phyloP scores from a whole-genome alignment of 108 stramenopile species.

The Skeletonema grethae region DNA sequence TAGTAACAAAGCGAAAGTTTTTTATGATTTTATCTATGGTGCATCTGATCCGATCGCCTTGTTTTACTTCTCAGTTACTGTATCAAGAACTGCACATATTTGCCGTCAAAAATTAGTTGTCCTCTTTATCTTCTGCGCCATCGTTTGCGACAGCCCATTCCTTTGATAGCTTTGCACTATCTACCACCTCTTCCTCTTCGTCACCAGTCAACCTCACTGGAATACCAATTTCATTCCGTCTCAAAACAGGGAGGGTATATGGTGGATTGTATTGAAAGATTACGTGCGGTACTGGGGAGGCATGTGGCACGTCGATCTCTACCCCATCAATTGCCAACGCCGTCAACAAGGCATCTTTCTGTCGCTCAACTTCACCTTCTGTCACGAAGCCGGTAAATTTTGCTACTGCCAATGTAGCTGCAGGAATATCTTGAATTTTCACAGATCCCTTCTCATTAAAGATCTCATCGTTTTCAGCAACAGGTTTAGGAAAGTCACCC shows the following conservation, averaged over 20 bases:
- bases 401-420: slow-evolving; percentile 73
- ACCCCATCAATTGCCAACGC: slow-evolving; percentile 74
- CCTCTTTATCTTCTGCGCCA: slow-evolving; percentile 24
- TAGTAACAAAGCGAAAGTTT: not conserved
- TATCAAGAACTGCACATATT: not conserved
- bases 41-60: no score
- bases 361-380: slow-evolving; percentile 86
- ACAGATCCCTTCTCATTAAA: slow-evolving; percentile 58
- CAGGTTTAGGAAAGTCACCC: slow-evolving; percentile 50
- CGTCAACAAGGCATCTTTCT: slow-evolving; percentile 82
- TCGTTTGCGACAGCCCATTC: slow-evolving; percentile 40
- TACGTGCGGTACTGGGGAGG: slow-evolving; percentile 69
- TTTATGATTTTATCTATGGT: not conserved
- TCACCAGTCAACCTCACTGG: slow-evolving; percentile 50
- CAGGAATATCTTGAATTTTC: slow-evolving; percentile 68
- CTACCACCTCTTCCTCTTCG: slow-evolving; percentile 14
- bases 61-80: no score
- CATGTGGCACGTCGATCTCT: slow-evolving; percentile 84
- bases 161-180: slow-evolving; percentile 19
- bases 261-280: slow-evolving; percentile 96
- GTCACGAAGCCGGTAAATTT: slow-evolving; percentile 91
- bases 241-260: slow-evolving; percentile 90
- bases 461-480: slow-evolving; percentile 46
- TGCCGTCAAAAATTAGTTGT: not conserved
- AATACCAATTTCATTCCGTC: slow-evolving; percentile 89